Base-by-base conservation (phyloP, 1,139 yeast genomes). In the Pichia sp. region DNA sequence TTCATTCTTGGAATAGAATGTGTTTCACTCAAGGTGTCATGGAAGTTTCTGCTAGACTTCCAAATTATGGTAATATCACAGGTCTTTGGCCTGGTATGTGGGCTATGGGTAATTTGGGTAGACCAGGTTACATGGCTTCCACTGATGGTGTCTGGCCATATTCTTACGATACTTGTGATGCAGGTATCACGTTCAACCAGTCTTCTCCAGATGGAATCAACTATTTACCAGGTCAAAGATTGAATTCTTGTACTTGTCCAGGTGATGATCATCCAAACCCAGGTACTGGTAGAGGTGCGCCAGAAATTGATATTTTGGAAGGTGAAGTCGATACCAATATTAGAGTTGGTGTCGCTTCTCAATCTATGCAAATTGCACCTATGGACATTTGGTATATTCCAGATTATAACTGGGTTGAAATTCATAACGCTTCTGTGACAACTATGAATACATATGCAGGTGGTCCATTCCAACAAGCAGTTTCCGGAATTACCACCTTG, bases 111-210 rank as follows among this genome's bases (percentile, higher is more conserved):
- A 74, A 74, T 47, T 56, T 74, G 38, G 81, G 77, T 20, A 63
- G 81, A 53, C 78, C 81, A 2, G 81, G 81, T 19, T 74, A 71
- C 51, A 60, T 69, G 65, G 75, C 77, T n/a, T 57, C 74, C 11
- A 70, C 79, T 9, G 77, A 74, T 29, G 82, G 81, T 37, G 75
- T 74, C 18, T 75, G 82, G 81, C 81, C 81, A 3, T 75, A 74
- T 48, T 58, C 77, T 13, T 75, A 75, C 50, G 72, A 72, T 22
- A 47, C 69, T 2, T 75, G 81, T 62, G 80, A 75, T 60, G 74
- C 76, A 6, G 82, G 82, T 48, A 74, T 74, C 34, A 74, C 81
- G n/a, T 69, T 78, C 2, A 75, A 75, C 52, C 82, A 75, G 52
- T 72, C 78, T 1, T 66, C 77, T 1, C 66, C 74, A 5, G 82